Conservation (phyloP, 257 asterid genomes). For the Solanum piurae region DNA sequence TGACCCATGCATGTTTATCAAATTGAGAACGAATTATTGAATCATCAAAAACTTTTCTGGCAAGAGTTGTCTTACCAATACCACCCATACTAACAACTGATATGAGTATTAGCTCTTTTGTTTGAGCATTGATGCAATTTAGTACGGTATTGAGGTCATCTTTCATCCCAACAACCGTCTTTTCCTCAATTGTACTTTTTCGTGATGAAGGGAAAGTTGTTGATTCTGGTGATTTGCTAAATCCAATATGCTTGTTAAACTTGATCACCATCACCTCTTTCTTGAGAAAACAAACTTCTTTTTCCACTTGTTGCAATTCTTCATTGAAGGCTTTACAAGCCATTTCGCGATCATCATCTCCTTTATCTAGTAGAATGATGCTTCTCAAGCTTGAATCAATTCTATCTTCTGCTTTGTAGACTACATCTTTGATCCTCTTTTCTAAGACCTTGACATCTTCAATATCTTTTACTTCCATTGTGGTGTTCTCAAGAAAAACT, state of each 20-base stretch:
- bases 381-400: neutral
- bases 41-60: neutral
- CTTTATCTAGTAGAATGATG: neutral
- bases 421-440: slow-evolving; percentile 5
- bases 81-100: neutral
- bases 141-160: neutral
- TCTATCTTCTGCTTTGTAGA: slow-evolving; percentile 5
- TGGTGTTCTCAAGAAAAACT: neutral
- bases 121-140: neutral
- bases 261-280: neutral
- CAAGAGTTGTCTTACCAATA: neutral
- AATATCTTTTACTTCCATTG: neutral
- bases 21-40: neutral
- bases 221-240: neutral
- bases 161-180: neutral
- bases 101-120: neutral
- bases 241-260: neutral
- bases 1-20: neutral
- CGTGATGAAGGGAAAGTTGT: neutral
- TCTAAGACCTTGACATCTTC: neutral
- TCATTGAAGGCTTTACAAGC: neutral
- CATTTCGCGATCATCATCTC: neutral
- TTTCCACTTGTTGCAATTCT: neutral
- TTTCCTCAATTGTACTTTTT: neutral
- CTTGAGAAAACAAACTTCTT: neutral